phyloP scores from a whole-genome alignment of 345 rosid genomes.

The Camelina sativa region DNA sequence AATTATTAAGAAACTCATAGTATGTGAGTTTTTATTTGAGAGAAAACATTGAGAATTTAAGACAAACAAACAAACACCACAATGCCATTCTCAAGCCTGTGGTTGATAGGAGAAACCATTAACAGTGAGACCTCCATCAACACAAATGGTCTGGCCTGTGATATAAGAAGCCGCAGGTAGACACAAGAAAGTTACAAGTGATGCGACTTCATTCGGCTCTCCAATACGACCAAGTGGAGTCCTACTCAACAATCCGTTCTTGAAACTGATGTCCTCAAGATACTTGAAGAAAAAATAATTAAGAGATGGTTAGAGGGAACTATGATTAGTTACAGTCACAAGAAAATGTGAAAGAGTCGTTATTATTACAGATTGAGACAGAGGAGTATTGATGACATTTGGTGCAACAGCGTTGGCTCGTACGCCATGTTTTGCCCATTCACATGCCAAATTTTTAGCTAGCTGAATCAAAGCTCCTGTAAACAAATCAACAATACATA shows the following conservation, averaged over 20 bases:
- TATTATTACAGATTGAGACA: conserved; percentile 36
- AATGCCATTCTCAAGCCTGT: conserved; percentile 6
- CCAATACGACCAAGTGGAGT: conserved; percentile 57
- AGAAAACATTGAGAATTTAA: neutral
- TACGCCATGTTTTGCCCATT: conserved; percentile 71
- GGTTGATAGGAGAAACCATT: conserved; percentile 46
- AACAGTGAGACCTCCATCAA: conserved; percentile 56
- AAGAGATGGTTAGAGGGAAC: neutral
- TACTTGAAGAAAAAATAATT: neutral
- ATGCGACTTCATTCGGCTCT: conserved; percentile 56
- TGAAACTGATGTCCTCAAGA: conserved; percentile 15
- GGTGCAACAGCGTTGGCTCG: conserved; percentile 65
- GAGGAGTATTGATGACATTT: conserved; percentile 46
- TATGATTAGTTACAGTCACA: neutral
- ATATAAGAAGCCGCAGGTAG: conserved; percentile 65
- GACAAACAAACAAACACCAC: neutral
- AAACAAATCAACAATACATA: neutral
- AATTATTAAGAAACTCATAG: neutral
- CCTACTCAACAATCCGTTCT: conserved; percentile 28
- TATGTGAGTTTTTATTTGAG: neutral
- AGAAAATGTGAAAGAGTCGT: neutral
- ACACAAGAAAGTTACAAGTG: conserved; percentile 56
- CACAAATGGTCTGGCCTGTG: conserved; percentile 57
- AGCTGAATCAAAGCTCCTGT: conserved; percentile 58
- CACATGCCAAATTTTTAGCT: conserved; percentile 63